Evolutionary conservation across 495 filamentous ascomycete species (phyloP).

Genomic region (Tuber magnatum): DNA sequence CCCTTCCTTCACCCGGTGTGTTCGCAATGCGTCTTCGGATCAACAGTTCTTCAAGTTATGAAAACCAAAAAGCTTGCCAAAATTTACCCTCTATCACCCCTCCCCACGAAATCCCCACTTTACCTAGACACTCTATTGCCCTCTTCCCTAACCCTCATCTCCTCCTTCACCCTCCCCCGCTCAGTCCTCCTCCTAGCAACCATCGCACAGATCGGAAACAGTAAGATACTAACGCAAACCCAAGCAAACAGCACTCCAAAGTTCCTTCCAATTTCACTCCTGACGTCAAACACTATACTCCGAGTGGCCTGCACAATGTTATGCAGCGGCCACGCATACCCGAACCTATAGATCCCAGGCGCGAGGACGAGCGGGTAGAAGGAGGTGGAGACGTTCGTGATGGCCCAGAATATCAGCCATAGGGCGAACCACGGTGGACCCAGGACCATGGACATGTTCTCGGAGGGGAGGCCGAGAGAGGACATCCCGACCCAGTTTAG

Average conservation of each 20-base stretch:
- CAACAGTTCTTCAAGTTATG: not conserved
- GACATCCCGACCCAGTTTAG: slow-evolving; percentile 65
- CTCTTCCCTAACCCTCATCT: slow-evolving; percentile 3
- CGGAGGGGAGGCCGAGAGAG: slow-evolving; percentile 60
- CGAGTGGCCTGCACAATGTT: slow-evolving; percentile 57
- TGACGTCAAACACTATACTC: slow-evolving; percentile 57
- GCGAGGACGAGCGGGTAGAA: slow-evolving; percentile 59
- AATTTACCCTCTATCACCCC: not conserved
- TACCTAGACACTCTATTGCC: not conserved
- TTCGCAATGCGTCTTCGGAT: not conserved
- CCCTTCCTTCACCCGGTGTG: not conserved
- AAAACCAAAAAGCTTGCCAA: not conserved
- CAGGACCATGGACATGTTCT: slow-evolving; percentile 65
- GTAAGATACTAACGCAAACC: slow-evolving; percentile 49
- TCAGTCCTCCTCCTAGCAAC: slow-evolving; percentile 56
- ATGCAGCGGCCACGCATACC: slow-evolving; percentile 67
- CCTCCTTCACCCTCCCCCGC: slow-evolving; percentile 40
- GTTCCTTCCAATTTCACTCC: slow-evolving; percentile 58
- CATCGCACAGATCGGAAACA: slow-evolving; percentile 58
- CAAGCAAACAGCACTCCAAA: slow-evolving; percentile 59
- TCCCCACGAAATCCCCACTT: not conserved
- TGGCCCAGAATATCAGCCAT: slow-evolving; percentile 72
- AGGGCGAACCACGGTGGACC: slow-evolving; percentile 61
- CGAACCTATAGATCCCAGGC: slow-evolving; percentile 58
- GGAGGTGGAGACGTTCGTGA: slow-evolving; percentile 59